Evolutionary conservation across 371 early-diverging fungal species (phyloP), one percentile per base, ranked within the genome.

Genomic region (Mortierella sp.): DNA sequence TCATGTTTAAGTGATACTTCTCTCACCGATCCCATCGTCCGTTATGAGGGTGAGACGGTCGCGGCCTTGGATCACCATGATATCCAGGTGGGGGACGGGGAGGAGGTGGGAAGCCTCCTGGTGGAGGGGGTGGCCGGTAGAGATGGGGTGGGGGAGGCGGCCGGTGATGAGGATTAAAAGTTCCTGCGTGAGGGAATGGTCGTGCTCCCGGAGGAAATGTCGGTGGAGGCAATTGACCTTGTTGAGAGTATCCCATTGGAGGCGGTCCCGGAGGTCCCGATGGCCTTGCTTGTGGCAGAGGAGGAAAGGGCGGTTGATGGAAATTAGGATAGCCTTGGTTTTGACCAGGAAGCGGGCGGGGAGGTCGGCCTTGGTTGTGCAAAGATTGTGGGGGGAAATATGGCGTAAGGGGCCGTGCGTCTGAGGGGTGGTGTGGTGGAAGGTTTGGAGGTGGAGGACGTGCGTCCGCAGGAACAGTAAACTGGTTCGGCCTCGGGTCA

Each of bases 11-110:
- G n/a, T 21, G 16, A 71, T 57, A 19, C 73, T 7, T 1, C 19
- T 55, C 44, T 76, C 50, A 79, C 8, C 65, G 57, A 68, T 77
- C 80, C 84, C 84, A 83, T 42, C 84, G 77, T 13, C 78, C 84
- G 78, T 65, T 80, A 75, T n/a, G 73, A 44, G 65, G 76, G 42
- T 68, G 70, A 6, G 54, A 26, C 21, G 65, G 70, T 24, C 45
- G 54, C 24, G 77, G 75, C 68, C 76, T 28, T 52, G 70, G 48
- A 16, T 68, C 38, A 7, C 57, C 73, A 8, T 76, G 74, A n/a
- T 80, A 63, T 0, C 72, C 65, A 10, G 77, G 70, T 28, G 75
- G 60, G 21, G 71, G 72, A 28, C 47, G 54, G 13, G 76, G 68
- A 55, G 74, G 80, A 21, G 34, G 57, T 26, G 82, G 58, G 45